A percentile compares a stretch with the other conserved stretches of the same genome.
Evolutionary conservation across 1,284 basidiomycete species (phyloP).

Genomic region (Apiotrichum domesticum): DNA sequence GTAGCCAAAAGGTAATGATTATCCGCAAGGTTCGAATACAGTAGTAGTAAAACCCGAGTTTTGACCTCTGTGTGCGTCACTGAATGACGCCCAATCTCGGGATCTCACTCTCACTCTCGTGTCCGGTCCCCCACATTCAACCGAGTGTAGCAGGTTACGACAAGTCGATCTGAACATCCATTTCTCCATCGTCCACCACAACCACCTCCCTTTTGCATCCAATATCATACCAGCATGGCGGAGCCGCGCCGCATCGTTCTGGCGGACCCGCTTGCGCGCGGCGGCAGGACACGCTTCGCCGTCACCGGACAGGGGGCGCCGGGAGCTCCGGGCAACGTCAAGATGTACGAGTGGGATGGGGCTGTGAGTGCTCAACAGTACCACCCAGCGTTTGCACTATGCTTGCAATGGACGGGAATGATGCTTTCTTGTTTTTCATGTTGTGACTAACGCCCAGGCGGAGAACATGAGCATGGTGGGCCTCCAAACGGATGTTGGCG

Average conservation of each 20-base stretch:
- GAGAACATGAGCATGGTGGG: constrained; percentile 38
- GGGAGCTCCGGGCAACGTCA: constrained; percentile 35
- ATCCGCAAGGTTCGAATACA: no score
- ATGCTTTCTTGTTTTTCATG: background rate
- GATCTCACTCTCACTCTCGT: no score
- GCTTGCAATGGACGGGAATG: background rate
- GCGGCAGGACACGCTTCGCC: constrained; percentile 27
- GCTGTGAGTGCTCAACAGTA: constrained; percentile 20
- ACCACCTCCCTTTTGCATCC: background rate
- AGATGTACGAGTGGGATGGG: constrained; percentile 40
- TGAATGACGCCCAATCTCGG: no score
- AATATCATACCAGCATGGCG: constrained; percentile 3
- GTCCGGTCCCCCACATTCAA: no score
- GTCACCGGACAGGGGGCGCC: constrained; percentile 37
- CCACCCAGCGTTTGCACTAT: no score
- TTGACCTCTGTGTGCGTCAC: no score
- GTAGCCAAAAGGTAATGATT: no score
- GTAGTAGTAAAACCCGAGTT: no score
- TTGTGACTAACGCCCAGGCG: no score
- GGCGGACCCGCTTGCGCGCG: constrained; percentile 27
- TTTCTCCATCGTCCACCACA: background rate
- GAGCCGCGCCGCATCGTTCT: constrained; percentile 33
- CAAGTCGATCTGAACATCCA: background rate
- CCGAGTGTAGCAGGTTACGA: no score
- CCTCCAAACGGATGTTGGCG: constrained; percentile 39